Percentiles rank a stretch among this genome's conserved stretches.
Evolutionary conservation across 1,284 basidiomycete species (phyloP).

Genomic region (Microbotryum intermedium): DNA sequence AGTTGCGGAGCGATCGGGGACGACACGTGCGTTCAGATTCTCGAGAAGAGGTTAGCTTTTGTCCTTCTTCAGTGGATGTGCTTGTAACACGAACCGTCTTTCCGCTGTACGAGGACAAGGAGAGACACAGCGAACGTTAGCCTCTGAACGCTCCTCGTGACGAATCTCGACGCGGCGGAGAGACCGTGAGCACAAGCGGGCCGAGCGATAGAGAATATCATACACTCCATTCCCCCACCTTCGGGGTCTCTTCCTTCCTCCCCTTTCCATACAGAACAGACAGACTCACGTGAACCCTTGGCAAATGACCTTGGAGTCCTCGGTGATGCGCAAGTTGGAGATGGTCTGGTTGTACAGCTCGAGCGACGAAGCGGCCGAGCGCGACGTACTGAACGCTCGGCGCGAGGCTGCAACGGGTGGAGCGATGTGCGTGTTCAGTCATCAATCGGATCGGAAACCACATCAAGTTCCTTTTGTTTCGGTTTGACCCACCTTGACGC

Average conservation of each 20-base stretch:
- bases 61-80: too few species aligned
- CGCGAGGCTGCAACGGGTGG: constrained; percentile 3
- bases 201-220: background rate
- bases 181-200: too few species aligned
- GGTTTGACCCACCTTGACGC: background rate
- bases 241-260: too few species aligned
- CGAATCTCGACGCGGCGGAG: too few species aligned
- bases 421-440: background rate
- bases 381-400: constrained; percentile 19
- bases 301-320: constrained; percentile 80
- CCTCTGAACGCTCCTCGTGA: background rate
- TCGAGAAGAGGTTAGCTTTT: background rate
- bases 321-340: constrained; percentile 45
- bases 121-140: background rate
- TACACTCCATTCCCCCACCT: too few species aligned
- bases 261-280: too few species aligned
- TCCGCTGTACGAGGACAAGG: constrained; percentile 44
- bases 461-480: background rate
- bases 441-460: background rate
- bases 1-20: background rate
- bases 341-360: constrained; percentile 29
- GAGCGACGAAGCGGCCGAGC: background rate
- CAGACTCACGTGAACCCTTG: constrained; percentile 66
- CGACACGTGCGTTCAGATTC: background rate
- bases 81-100: constrained; percentile 67